Evolutionary conservation across 2,329 filamentous ascomycete genomes (phyloP).

Genomic region (Apiospora koreana): DNA sequence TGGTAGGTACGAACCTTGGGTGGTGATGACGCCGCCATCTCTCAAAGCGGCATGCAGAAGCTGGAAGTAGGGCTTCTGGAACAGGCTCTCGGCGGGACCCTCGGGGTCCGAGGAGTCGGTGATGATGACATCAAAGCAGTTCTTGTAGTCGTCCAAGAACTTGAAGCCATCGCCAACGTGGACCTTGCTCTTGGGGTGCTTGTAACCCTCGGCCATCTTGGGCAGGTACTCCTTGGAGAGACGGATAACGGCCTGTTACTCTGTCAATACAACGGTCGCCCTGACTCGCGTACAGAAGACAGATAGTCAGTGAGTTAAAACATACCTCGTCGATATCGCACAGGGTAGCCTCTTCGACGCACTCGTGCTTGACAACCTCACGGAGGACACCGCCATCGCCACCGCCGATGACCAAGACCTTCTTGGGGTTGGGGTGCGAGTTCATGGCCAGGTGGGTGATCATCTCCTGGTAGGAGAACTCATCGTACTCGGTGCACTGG

Average conservation of each 20-base stretch:
- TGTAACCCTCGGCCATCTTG: conserved; percentile 88
- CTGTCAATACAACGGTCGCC: neutral
- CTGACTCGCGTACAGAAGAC: neutral
- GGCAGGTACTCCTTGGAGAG: conserved; percentile 98
- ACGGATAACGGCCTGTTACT: conserved; percentile 81
- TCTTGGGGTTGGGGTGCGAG: conserved; percentile 97
- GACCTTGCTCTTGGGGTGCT: conserved; percentile 89
- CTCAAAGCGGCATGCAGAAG: conserved; percentile 86
- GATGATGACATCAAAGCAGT: conserved; percentile 98
- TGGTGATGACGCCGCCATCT: conserved; percentile 97
- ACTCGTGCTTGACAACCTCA: conserved; percentile 98
- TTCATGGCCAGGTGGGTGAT: conserved; percentile 98
- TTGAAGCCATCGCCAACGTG: conserved; percentile 98
- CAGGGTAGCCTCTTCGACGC: conserved; percentile 91
- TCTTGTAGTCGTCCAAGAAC: conserved; percentile 95
- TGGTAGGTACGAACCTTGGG: conserved; percentile 96
- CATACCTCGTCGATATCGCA: conserved; percentile 95
- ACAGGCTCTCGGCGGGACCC: conserved; percentile 91
- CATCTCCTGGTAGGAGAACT: conserved; percentile 99
- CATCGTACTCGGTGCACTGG: conserved; percentile 96
- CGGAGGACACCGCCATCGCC: conserved; percentile 97
- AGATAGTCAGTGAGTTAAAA: conserved; percentile 36
- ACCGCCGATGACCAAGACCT: conserved; percentile 96
- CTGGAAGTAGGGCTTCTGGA: conserved; percentile 99
- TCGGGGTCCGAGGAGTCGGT: conserved; percentile 98